Conservation (phyloP, 2,329 filamentous ascomycete species). For the Fusarium sacchari region DNA sequence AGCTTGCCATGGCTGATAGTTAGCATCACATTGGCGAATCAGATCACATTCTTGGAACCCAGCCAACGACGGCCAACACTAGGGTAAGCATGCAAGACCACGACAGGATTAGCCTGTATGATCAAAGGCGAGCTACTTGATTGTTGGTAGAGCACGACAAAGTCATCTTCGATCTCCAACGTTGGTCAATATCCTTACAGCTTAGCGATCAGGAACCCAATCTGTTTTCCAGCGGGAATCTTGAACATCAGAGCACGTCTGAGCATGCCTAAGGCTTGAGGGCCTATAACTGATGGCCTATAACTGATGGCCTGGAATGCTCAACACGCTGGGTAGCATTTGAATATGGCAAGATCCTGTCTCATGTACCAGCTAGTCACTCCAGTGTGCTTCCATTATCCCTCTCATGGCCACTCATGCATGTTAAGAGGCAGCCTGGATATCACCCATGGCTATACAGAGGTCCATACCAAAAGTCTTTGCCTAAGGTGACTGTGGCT, state of each 20-base stretch:
- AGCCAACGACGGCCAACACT: slow-evolving; percentile 25
- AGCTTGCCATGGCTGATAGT: neutral
- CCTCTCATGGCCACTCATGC: slow-evolving; percentile 7
- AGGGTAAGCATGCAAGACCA: slow-evolving; percentile 34
- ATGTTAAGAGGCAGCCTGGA: slow-evolving; percentile 6
- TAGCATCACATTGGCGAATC: slow-evolving; percentile 23
- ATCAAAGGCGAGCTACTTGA: slow-evolving; percentile 12
- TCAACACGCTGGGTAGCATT: neutral
- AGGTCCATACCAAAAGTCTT: too few relatives aligned
- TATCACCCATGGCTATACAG: slow-evolving; percentile 3
- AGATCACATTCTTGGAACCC: slow-evolving; percentile 1
- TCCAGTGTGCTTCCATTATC: neutral
- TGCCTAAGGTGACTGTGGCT: too few relatives aligned
- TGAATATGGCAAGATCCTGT: neutral
- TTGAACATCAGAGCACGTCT: neutral
- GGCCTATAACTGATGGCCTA: neutral
- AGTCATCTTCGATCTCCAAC: neutral
- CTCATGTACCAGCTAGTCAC: neutral
- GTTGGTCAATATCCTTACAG: neutral
- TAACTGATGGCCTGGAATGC: slow-evolving; percentile 16
- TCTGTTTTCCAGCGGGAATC: neutral
- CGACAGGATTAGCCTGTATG: slow-evolving; percentile 28
- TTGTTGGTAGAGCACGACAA: neutral
- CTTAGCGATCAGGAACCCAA: neutral
- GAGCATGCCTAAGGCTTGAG: neutral